These are phyloP conservation scores for Lichtheimia ramosa DNA, from an alignment of 371 early-diverging fungal species.

Conservation along the genomic window DNA sequence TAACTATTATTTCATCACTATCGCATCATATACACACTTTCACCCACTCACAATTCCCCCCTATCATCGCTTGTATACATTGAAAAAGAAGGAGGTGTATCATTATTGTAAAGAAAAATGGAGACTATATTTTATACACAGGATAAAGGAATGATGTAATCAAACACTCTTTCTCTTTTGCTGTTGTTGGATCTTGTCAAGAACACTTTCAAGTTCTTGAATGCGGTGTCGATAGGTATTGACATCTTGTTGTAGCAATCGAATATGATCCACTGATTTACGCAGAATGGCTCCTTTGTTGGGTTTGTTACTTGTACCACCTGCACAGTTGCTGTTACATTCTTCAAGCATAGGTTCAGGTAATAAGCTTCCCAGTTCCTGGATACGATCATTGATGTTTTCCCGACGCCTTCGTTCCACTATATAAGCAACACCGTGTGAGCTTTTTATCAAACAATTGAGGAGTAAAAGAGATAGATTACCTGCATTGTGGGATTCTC, in stretches of 20 bases:
- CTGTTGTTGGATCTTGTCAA: slow-evolving; percentile 8
- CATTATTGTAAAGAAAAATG: slow-evolving; percentile 1
- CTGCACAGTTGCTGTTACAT: slow-evolving; percentile 30
- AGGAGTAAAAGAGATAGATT: slow-evolving; percentile 5
- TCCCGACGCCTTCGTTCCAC: slow-evolving; percentile 95
- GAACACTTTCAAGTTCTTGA: slow-evolving; percentile 66
- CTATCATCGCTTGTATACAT: no score
- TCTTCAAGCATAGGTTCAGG: slow-evolving; percentile 73
- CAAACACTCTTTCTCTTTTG: background rate
- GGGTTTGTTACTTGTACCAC: slow-evolving; percentile 51
- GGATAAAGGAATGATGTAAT: background rate
- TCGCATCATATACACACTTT: background rate
- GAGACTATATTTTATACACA: slow-evolving; percentile 1
- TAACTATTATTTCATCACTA: background rate
- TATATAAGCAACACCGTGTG: slow-evolving; percentile 12
- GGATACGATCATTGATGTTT: slow-evolving; percentile 96
- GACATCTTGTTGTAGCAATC: slow-evolving; percentile 64
- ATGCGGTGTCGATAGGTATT: slow-evolving; percentile 60
- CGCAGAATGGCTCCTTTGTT: slow-evolving; percentile 87
- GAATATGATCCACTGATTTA: slow-evolving; percentile 90
- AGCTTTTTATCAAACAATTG: background rate
- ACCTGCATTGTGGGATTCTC: slow-evolving; percentile 96
- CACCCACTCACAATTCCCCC: background rate
- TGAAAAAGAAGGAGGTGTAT: no score
- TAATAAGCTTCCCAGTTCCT: slow-evolving; percentile 85